Evolutionary conservation across 176 grass and related monocot species (phyloP).

Genomic region (Lolium perenne): DNA sequence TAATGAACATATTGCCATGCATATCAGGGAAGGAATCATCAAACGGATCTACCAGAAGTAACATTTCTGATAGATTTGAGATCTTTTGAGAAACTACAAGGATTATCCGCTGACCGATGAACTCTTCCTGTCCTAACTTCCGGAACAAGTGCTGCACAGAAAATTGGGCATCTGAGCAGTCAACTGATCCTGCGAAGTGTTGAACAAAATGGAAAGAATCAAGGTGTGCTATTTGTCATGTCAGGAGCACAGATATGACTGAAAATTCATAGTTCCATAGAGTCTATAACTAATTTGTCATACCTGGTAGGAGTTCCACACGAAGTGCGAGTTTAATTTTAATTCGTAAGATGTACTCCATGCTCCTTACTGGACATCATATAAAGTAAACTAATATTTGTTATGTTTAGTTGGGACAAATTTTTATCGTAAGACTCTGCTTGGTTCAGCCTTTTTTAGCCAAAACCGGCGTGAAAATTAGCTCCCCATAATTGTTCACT

Average conservation of each 20-base stretch:
- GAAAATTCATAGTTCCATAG: slow-evolving; percentile 28
- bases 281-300: background rate
- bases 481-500: no score
- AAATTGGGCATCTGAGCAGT: slow-evolving; percentile 74
- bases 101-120: slow-evolving; percentile 81
- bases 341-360: background rate
- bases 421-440: background rate
- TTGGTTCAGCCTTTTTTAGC: no score
- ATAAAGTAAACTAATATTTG: slow-evolving; percentile 10
- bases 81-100: slow-evolving; percentile 84
- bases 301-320: background rate
- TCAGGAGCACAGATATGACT: slow-evolving; percentile 9
- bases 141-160: slow-evolving; percentile 80
- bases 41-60: slow-evolving; percentile 87
- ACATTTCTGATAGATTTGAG: slow-evolving; percentile 70
- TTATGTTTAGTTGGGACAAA: background rate
- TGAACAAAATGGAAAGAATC: slow-evolving; percentile 26
- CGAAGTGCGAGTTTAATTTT: background rate
- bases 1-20: slow-evolving; percentile 83
- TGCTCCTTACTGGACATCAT: background rate
- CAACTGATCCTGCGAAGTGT: slow-evolving; percentile 51
- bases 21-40: slow-evolving; percentile 77
- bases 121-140: slow-evolving; percentile 75
- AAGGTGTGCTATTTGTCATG: slow-evolving; percentile 10
- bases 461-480: no score